These are phyloP conservation scores for Penicillium taxi DNA, from an alignment of 495 filamentous ascomycete genomes.

Conservation along the genomic window DNA sequence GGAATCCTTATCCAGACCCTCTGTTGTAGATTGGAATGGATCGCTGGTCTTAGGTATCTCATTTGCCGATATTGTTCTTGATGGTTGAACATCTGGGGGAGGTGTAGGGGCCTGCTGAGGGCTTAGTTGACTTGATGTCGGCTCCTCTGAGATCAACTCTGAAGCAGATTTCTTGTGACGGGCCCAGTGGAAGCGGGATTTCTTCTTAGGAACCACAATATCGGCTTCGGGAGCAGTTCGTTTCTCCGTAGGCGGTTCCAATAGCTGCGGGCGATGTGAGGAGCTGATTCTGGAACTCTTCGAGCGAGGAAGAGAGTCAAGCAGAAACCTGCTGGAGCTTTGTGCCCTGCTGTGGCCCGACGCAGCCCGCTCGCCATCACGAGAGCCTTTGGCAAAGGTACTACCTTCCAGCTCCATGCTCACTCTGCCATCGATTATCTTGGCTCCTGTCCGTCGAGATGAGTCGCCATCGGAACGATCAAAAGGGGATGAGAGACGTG, in stretches of 20 bases:
- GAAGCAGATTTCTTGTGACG: slow-evolving; percentile 27
- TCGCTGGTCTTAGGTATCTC: slow-evolving; percentile 6
- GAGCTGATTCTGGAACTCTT: slow-evolving; percentile 19
- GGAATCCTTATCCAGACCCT: slow-evolving; percentile 63
- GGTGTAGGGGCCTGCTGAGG: slow-evolving; percentile 6
- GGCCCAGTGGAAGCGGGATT: slow-evolving; percentile 33
- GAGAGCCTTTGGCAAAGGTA: slow-evolving; percentile 35
- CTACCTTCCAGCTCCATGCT: slow-evolving; percentile 36
- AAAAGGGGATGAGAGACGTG: slow-evolving; percentile 4
- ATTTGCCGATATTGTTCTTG: slow-evolving; percentile 9
- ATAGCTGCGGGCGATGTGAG: slow-evolving; percentile 20
- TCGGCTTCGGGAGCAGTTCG: slow-evolving; percentile 27
- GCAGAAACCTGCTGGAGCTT: slow-evolving; percentile 39
- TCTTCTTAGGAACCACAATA: slow-evolving; percentile 29
- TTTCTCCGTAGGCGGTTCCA: slow-evolving; percentile 25
- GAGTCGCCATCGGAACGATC: slow-evolving; percentile 13
- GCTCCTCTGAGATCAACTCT: slow-evolving; percentile 7
- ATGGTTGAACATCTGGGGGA: slow-evolving; percentile 4
- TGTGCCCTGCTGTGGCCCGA: slow-evolving; percentile 25
- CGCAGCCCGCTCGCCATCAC: slow-evolving; percentile 26
- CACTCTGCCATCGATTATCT: slow-evolving; percentile 25
- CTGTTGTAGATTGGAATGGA: slow-evolving; percentile 11
- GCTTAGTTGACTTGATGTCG: slow-evolving; percentile 5
- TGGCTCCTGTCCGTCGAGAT: slow-evolving; percentile 12
- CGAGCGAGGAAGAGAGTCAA: slow-evolving; percentile 34